Evolutionary conservation across 768 basidiomycete genomes (phyloP).

Genomic region (Naganishia randhawae): DNA sequence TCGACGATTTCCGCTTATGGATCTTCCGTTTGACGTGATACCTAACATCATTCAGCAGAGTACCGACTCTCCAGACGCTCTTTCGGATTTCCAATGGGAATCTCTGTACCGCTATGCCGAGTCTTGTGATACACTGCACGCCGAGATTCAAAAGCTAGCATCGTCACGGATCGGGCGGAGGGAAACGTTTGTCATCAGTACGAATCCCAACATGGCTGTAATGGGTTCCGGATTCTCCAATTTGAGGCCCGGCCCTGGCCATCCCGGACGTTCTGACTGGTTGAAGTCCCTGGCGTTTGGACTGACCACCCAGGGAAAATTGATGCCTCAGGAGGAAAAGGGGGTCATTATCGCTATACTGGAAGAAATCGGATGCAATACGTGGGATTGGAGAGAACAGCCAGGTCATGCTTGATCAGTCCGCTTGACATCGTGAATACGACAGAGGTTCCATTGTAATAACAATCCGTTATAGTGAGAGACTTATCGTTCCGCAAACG

Average conservation of each 20-base stretch:
- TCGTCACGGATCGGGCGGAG: background rate
- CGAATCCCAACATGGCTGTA: conserved; percentile 18
- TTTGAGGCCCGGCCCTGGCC: conserved; percentile 22
- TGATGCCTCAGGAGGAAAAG: conserved; percentile 17
- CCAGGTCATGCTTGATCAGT: background rate
- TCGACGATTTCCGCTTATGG: conserved; percentile 16
- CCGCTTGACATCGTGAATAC: background rate
- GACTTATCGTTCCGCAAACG: background rate
- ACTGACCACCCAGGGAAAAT: conserved; percentile 10
- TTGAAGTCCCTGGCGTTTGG: conserved; percentile 16
- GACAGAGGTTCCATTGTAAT: background rate
- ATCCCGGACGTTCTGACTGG: conserved; percentile 25
- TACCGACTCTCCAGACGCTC: conserved; percentile 1
- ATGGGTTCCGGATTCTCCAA: conserved; percentile 16
- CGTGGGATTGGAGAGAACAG: conserved; percentile 22
- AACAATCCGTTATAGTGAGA: background rate
- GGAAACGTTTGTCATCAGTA: conserved; percentile 12
- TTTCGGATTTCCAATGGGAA: conserved; percentile 18
- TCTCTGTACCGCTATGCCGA: conserved; percentile 7
- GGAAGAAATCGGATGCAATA: conserved; percentile 14
- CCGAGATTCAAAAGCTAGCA: conserved; percentile 11
- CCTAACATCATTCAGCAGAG: conserved; percentile 16
- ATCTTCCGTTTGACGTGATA: conserved; percentile 10
- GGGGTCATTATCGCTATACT: conserved; percentile 14
- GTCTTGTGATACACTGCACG: background rate